Base-by-base conservation (phyloP, 768 basidiomycete genomes). In the Mycena epipterygia region DNA sequence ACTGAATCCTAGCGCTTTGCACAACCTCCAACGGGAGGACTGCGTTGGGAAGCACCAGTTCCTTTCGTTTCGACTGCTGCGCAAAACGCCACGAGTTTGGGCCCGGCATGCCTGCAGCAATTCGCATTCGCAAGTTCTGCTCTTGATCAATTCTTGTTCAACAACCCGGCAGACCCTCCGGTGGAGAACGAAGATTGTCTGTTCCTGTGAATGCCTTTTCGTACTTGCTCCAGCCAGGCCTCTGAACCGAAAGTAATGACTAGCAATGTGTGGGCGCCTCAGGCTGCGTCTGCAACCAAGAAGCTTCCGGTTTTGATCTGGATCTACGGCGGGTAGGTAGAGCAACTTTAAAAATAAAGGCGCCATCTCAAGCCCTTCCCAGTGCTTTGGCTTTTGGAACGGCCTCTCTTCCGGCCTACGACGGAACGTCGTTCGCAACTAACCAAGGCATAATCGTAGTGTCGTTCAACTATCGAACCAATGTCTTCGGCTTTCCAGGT, bases 211-310 rank as follows among this genome's bases (percentile, higher is more conserved):
- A 19, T 55, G 23, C 17, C 14, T 35, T 29, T 32, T 13, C 16
- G 4, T 21, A 5, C n/a, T 29, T 39, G 16, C 37, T 39, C 37
- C 16, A 8, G 37, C n/a, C 8, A 39, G 37, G 16, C 8, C 37
- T 30, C 27, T n/a, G 11, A 21, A 51, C 25, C 23, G n/a, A 46
- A 23, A 11, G 3, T 21, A 12, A 4, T 19, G 37, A 48, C 16
- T 52, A 70, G 68, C n/a, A 70, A 70, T 33, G 68, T 70, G 5
- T 70, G 68, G 68, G 48, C 55, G 1, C 70, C 70, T n/a, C n/a
- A n/a, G n/a, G n/a, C n/a, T n/a, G 35, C 42, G 0, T 35, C 58
- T 7, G 14, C 5, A 11, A 25, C 14, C 12, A 41, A 33, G 30
- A 48, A 39, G 9, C 51, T 55, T 1, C 64, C 70, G 0, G 64